These are phyloP conservation scores for Mortierella polycephala DNA, from an alignment of 371 early-diverging fungal genomes.

Conservation along the genomic window DNA sequence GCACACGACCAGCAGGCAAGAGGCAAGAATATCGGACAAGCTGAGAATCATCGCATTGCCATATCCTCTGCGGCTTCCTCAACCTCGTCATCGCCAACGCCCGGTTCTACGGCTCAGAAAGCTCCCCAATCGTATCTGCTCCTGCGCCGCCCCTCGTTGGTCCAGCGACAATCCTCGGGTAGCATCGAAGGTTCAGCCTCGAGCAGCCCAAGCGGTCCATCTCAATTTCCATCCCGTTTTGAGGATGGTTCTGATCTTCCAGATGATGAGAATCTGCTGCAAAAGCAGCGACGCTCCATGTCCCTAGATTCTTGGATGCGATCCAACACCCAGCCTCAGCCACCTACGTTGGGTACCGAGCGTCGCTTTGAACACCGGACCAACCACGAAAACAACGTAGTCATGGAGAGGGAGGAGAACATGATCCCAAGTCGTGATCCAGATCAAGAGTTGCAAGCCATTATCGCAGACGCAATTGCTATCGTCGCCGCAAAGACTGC, in stretches of 20 bases:
- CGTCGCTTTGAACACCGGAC: not conserved
- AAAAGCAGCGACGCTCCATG: constrained; percentile 13
- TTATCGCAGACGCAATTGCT: constrained; percentile 30
- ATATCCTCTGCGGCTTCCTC: not conserved
- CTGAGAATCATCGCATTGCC: constrained; percentile 11
- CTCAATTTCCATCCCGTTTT: not conserved
- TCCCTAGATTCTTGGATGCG: constrained; percentile 19
- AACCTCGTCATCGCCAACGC: not conserved
- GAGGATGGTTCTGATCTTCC: constrained; percentile 1
- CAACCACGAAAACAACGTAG: not conserved
- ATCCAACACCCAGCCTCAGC: constrained; percentile 2
- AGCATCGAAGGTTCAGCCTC: not conserved
- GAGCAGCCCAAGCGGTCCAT: not conserved
- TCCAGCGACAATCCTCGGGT: not conserved
- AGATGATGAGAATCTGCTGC: constrained; percentile 2
- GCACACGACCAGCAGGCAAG: constrained; percentile 2
- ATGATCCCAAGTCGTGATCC: not conserved
- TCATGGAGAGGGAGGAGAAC: not conserved
- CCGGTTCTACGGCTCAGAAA: not conserved
- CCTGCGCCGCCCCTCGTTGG: constrained; percentile 13
- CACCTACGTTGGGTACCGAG: not conserved
- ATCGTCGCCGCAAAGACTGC: constrained; percentile 29
- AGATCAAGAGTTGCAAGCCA: constrained; percentile 24
- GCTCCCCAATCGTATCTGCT: constrained; percentile 7
- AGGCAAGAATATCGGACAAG: constrained; percentile 11